Evolutionary conservation across 345 rosid genomes (phyloP), one percentile per base, ranked within the genome.

Genomic region (Melaleuca alternifolia): DNA sequence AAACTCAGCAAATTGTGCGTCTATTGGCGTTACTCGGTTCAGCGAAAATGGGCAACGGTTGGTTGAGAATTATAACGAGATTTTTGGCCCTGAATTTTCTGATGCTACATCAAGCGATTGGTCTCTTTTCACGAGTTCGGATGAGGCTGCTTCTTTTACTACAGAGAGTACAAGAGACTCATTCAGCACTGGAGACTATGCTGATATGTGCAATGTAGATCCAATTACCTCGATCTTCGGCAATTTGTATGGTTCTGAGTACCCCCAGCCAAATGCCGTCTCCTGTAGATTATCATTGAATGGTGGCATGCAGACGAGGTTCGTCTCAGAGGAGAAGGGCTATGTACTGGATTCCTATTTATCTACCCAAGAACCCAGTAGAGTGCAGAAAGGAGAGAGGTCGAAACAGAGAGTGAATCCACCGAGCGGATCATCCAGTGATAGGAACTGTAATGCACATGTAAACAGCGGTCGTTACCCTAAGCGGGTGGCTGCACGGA

Each of bases 141-240:
- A 96, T 4, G 98, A 96, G 90, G 96, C 79, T 9, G 79, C 97
- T 87, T 94, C 98, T 33, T 93, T 95, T 89, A 96, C 97, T 30
- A 96, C 98, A 5, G 98, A 96, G 90, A 95, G 97, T 89, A 91
- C 98, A 10, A 91, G 97, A 88, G 98, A 96, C 90, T 96, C 98
- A 7, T 93, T 94, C 91, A 96, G 97, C 89, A 95, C 95, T 3
- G 84, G 91, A 50, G 97, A 96, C 89, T 89, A 93, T 88, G 84
- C 94, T 11, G 97, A 95, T 87, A 89, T 87, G 50, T 90, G 95
- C 91, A 91, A 91, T 52, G 89, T 51, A 51, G 92, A 85, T 76
- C 91, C 93, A 3, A 88, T 91, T 90, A 88, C 91, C 85, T 86
- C 96, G 28, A 90, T 93, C 89, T 94, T 93, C 92, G 90, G 87